Evolutionary conservation across 345 rosid genomes (phyloP), one percentile per base, ranked within the genome.

Genomic region (Litchi chinensis): DNA sequence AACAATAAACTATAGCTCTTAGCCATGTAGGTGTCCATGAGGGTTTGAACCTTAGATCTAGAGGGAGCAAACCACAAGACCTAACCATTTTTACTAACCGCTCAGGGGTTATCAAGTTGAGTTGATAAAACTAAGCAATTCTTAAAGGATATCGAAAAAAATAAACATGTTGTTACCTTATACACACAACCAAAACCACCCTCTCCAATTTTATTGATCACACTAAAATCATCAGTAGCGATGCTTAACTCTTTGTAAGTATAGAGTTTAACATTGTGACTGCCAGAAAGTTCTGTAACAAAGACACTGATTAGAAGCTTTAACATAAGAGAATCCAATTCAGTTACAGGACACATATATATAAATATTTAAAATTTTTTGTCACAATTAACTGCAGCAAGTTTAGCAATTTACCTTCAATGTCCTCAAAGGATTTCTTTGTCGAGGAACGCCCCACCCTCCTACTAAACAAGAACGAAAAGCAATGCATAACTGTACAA

Each of bases 101-200:
- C 52, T 46, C 52, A 46, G 0, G 1, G 8, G 52, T 46, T 6
- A 26, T 18, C 63, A 21, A 19, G 16, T 26, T n/a, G 2, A 43
- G 10, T 26, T n/a, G 1, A 50, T 11, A 46, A 64, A 13, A 50
- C 46, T 5, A 65, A 73, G 52, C 37, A 57, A 43, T 67, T 65
- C 41, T 63, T 24, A 19, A 6, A 28, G 52, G 41, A 43, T 7
- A 68, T 75, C 46, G 43, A 40, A 84, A 84, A 67, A 43, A 76
- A 15, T 59, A 78, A 68, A 62, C n/a, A 54, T 71, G 21, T 12
- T 62, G 40, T 77, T 82, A 95, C 98, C 97, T 89, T 91, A 80
- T 89, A 95, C 39, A 96, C 99, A 75, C 91, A 87, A 82, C 99
- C 99, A 71, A 94, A 96, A 64, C 98, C 99, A 54, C 99, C 99